phyloP scores from a whole-genome alignment of 2,329 filamentous ascomycete genomes.

The Penicillium janthinellum region DNA sequence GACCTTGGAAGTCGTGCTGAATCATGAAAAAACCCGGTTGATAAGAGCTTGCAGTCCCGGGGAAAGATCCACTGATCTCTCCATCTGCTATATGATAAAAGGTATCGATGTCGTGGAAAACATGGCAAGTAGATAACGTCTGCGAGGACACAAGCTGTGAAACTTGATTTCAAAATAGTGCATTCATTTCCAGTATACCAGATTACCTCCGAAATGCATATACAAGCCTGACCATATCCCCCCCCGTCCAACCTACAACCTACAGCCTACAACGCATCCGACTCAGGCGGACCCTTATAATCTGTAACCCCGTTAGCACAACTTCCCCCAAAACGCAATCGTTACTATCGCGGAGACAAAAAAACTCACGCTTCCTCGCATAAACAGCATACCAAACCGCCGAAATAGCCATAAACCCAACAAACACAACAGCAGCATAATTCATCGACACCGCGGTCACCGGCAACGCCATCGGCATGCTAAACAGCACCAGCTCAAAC shows the following conservation, averaged over 20 bases:
- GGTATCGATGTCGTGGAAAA: no score
- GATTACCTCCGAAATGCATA: neutral
- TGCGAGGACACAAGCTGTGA: no score
- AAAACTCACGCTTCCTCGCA: constrained; percentile 53
- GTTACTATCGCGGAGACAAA: neutral
- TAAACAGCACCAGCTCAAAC: constrained; percentile 65
- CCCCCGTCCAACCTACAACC: no score
- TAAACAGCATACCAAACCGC: constrained; percentile 63
- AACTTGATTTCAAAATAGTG: no score
- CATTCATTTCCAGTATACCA: neutral
- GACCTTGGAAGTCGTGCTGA: no score
- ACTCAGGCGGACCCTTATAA: constrained; percentile 41
- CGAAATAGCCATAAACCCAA: constrained; percentile 63
- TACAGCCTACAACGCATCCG: constrained; percentile 25
- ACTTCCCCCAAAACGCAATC: neutral
- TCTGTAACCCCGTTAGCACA: constrained; percentile 21
- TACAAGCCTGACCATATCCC: neutral
- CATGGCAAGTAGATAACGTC: no score
- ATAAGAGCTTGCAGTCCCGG: no score
- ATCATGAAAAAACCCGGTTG: no score
- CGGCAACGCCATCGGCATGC: constrained; percentile 54
- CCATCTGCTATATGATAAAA: no score
- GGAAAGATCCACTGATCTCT: no score
- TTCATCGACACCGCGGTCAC: constrained; percentile 64
- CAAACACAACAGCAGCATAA: constrained; percentile 72